A percentile compares a stretch with the other conserved stretches of the same genome.
phyloP scores from a whole-genome alignment of 805 yeast species.

The Yamadazyma phyllophila region DNA sequence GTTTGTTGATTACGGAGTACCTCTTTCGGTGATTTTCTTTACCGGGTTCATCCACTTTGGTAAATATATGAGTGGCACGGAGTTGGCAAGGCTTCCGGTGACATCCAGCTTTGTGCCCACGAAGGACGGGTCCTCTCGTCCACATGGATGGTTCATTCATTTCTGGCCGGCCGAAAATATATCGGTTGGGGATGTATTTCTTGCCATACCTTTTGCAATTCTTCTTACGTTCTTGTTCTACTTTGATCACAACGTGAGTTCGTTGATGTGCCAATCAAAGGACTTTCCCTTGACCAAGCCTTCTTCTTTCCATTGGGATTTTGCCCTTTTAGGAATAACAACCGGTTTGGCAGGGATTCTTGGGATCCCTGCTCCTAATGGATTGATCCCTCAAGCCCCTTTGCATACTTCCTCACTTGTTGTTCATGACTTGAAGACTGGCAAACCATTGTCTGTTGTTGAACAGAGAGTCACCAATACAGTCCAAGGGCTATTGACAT shows the following conservation, averaged over 20 bases:
- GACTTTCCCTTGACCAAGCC: constrained; percentile 83
- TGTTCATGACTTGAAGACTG: constrained; percentile 44
- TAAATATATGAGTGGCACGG: constrained; percentile 58
- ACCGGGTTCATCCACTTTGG: constrained; percentile 94
- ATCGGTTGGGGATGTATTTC: constrained; percentile 70
- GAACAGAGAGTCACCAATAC: constrained; percentile 89
- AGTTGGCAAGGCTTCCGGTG: constrained; percentile 64
- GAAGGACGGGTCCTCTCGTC: constrained; percentile 27
- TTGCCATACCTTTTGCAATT: constrained; percentile 92
- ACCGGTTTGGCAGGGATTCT: constrained; percentile 85
- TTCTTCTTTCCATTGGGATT: constrained; percentile 90
- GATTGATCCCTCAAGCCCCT: constrained; percentile 96
- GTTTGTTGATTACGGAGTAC: constrained; percentile 84
- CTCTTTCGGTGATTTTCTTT: constrained; percentile 80
- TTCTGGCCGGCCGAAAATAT: constrained; percentile 63
- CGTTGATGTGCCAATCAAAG: constrained; percentile 85
- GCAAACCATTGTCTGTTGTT: constrained; percentile 56
- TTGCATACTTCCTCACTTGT: constrained; percentile 79
- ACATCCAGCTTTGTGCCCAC: constrained; percentile 79
- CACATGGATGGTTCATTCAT: constrained; percentile 73
- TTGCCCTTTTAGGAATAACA: constrained; percentile 75
- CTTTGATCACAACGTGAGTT: constrained; percentile 93
- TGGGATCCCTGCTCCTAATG: constrained; percentile 96
- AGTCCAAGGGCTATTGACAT: constrained; percentile 75
- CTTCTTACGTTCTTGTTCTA: constrained; percentile 81